Conservation (phyloP, 768 basidiomycete species). For the Asterophora lycoperdoides region DNA sequence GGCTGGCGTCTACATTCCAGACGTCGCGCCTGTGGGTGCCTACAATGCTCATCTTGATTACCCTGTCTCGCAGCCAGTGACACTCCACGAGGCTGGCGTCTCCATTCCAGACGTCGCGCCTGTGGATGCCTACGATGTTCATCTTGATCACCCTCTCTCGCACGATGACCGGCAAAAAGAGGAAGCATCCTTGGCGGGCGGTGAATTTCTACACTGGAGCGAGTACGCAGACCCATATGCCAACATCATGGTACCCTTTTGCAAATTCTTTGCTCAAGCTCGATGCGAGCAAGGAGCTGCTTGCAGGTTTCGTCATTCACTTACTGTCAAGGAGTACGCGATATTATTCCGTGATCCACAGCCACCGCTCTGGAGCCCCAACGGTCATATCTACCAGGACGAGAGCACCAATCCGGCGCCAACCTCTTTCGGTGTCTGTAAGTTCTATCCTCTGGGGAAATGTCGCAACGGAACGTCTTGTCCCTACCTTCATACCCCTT, state of each 20-base stretch:
- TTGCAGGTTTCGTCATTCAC: conserved; percentile 38
- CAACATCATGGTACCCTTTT: conserved; percentile 30
- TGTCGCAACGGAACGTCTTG: conserved; percentile 37
- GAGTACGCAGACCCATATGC: conserved; percentile 40
- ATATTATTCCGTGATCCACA: conserved; percentile 36
- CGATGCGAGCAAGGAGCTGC: conserved; percentile 27
- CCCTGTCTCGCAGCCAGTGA: too few relatives aligned
- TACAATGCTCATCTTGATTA: too few relatives aligned
- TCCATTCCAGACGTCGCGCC: too few relatives aligned
- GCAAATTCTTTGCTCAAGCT: conserved; percentile 37
- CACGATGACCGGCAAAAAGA: not conserved
- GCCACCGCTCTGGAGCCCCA: conserved; percentile 27
- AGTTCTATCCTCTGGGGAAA: conserved; percentile 32
- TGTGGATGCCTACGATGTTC: too few relatives aligned
- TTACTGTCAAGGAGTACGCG: conserved; percentile 35
- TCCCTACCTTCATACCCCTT: conserved; percentile 30
- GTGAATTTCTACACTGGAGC: conserved; percentile 33
- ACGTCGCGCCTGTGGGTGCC: too few relatives aligned
- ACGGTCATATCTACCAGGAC: not conserved
- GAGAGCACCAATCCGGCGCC: not conserved
- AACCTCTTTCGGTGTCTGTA: conserved; percentile 22
- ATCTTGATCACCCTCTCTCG: too few relatives aligned
- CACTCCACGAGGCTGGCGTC: too few relatives aligned
- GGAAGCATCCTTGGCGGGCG: conserved; percentile 18
- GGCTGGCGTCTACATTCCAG: too few relatives aligned